Percentiles rank a stretch among this genome's conserved stretches.
Conservation (phyloP, 2,329 filamentous ascomycete species). For the Domatiomyces catenatus region DNA sequence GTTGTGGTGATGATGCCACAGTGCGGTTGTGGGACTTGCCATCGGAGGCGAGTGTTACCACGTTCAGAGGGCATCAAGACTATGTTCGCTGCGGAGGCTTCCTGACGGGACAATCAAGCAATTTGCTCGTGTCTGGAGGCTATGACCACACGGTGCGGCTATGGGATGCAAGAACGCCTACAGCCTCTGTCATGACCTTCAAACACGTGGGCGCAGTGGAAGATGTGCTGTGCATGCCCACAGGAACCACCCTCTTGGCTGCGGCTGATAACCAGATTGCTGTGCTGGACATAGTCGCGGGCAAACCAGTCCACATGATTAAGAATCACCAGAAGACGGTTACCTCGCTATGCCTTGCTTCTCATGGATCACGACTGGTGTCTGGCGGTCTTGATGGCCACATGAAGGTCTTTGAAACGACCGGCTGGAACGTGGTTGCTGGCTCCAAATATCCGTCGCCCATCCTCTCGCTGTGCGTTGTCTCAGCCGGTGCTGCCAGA, state of each 20-base stretch:
- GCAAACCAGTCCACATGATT: conserved; percentile 70
- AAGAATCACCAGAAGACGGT: conserved; percentile 97
- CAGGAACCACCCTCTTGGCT: conserved; percentile 72
- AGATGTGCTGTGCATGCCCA: conserved; percentile 69
- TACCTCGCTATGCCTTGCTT: conserved; percentile 69
- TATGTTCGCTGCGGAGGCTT: conserved; percentile 82
- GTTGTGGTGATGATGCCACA: conserved; percentile 79
- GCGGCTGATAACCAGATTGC: conserved; percentile 75
- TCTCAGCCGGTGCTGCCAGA: conserved; percentile 49
- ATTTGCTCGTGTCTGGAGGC: conserved; percentile 72
- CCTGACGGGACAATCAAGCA: conserved; percentile 56
- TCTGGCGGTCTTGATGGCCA: conserved; percentile 87
- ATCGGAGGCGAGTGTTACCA: conserved; percentile 56
- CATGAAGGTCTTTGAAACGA: conserved; percentile 91
- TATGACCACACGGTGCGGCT: conserved; percentile 89
- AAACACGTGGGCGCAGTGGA: conserved; percentile 86
- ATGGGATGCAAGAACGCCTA: conserved; percentile 71
- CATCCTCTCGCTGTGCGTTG: conserved; percentile 67
- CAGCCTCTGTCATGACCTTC: conserved; percentile 71
- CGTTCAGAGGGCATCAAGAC: conserved; percentile 75
- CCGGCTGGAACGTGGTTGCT: conserved; percentile 89
- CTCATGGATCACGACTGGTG: conserved; percentile 63
- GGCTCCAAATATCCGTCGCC: conserved; percentile 87
- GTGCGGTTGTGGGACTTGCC: conserved; percentile 91
- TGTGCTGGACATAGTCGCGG: conserved; percentile 83